A percentile compares a stretch with the other conserved stretches of the same genome.
Evolutionary conservation across 2,329 filamentous ascomycete species (phyloP).

Genomic region (Ceratocystis papillata): DNA sequence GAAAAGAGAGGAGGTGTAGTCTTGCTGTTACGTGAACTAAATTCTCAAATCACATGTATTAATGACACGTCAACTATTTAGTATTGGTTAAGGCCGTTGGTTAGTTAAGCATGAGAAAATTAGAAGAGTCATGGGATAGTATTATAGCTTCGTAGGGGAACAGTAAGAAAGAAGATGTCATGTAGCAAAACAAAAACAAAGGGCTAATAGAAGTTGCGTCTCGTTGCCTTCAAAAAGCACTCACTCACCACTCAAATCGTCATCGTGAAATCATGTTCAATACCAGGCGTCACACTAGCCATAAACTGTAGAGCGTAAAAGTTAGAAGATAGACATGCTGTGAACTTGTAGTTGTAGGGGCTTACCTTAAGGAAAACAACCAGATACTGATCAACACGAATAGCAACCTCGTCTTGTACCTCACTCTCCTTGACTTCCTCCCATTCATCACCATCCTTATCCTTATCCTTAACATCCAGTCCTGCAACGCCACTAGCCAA

Average conservation of each 20-base stretch:
- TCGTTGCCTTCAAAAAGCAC: neutral
- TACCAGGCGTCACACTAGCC: constrained; percentile 85
- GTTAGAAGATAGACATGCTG: constrained; percentile 26
- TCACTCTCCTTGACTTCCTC: constrained; percentile 52
- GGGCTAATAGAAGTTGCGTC: neutral
- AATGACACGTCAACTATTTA: no score
- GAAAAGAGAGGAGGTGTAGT: no score
- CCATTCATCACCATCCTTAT: constrained; percentile 45
- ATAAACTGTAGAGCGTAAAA: constrained; percentile 45
- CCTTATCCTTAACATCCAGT: constrained; percentile 45
- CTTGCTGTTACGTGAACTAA: no score
- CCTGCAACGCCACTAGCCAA: constrained; percentile 70
- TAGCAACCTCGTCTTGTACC: constrained; percentile 64
- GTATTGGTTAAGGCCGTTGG: no score
- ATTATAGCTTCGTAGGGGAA: constrained; percentile 2
- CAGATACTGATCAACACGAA: constrained; percentile 78
- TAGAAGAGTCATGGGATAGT: neutral
- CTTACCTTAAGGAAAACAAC: constrained; percentile 73
- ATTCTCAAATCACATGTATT: no score
- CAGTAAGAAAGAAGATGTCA: neutral
- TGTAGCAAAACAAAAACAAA: neutral
- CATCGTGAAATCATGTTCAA: constrained; percentile 98
- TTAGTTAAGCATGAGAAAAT: neutral
- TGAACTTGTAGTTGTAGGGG: constrained; percentile 22
- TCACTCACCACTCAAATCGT: constrained; percentile 51